phyloP scores from a whole-genome alignment of 495 filamentous ascomycete species.

The Staphylotrichum tortipilum region DNA sequence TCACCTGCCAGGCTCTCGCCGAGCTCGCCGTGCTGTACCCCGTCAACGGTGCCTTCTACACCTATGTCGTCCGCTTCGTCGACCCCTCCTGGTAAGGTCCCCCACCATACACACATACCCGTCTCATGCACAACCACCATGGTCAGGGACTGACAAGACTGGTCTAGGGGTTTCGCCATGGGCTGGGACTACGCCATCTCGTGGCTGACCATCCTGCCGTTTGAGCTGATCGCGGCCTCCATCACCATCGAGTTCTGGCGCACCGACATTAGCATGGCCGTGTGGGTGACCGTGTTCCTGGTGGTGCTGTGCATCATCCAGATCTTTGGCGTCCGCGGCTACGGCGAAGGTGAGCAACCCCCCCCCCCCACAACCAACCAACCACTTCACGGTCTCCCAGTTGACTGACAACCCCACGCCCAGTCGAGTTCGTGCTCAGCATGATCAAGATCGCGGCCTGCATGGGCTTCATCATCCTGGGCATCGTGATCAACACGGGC shows the following conservation, averaged over 20 bases:
- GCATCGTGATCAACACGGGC: slow-evolving; percentile 43
- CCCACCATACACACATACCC: no score
- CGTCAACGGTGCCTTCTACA: slow-evolving; percentile 47
- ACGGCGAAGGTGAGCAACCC: slow-evolving; percentile 29
- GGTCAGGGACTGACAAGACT: no score
- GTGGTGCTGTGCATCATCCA: slow-evolving; percentile 46
- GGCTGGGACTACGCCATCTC: slow-evolving; percentile 62
- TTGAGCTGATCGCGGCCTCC: slow-evolving; percentile 44
- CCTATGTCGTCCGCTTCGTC: slow-evolving; percentile 59
- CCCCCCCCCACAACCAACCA: no score
- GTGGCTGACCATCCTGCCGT: slow-evolving; percentile 47
- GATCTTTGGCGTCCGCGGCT: slow-evolving; percentile 57
- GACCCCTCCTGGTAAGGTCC: slow-evolving; percentile 50
- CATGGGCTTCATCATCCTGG: slow-evolving; percentile 44
- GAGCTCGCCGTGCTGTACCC: slow-evolving; percentile 62
- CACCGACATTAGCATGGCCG: slow-evolving; percentile 33
- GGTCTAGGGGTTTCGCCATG: slow-evolving; percentile 59
- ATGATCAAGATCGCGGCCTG: slow-evolving; percentile 34
- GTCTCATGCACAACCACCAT: no score
- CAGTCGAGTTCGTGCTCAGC: slow-evolving; percentile 36
- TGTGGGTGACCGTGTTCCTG: slow-evolving; percentile 53
- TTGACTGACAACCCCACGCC: background rate
- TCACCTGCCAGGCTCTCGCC: slow-evolving; percentile 51
- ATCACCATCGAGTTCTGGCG: slow-evolving; percentile 38
- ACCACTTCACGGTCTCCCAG: no score